Base-by-base conservation (phyloP, 1,284 basidiomycete species). In the Cutaneotrichosporon curvatum region DNA sequence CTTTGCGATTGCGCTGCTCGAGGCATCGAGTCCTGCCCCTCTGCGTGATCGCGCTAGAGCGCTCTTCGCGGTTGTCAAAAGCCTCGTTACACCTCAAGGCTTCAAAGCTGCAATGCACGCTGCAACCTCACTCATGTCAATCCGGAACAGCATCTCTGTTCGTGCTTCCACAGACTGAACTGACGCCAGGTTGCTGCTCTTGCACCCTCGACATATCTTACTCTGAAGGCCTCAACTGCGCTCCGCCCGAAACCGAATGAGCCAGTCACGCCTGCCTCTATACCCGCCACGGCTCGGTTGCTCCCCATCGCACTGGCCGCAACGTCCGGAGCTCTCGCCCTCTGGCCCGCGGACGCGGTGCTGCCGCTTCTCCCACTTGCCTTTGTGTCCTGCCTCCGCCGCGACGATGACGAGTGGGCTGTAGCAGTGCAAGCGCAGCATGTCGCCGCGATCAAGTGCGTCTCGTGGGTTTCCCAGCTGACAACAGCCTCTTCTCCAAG, bases 371-470 rank as follows among this genome's bases (percentile, higher is more conserved):
- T 54, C 7, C 52, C 52, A 2, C 40, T 54, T 4, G 44, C 48
- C 12, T 41, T 54, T n/a, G 40, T 37, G 16, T 40, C 32, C 7
- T 40, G 46, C 4, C 52, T 54, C 16, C 48, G 52, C 30, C 48
- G 46, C 40, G 52, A 54, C 46, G 52, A 54, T 48, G 52, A 54
- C 43, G 52, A 54, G 46, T 54, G 52, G 52, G 52, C 52, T 2
- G 46, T 54, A 14, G 48, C 52, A 5, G 48, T 54, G 34, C 52
- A 54, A 38, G 32, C 37, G 30, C 48, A 50, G 18, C 52, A 50
- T 15, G 43, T 54, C 21, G 46, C 52, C 1, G 43, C 46, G 22
- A 46, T 51, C 18, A 38, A 42, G 37, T 40, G 23, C 4, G 16
- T 30, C 4, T 34, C n/a, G 32, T 34, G 6, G 7, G 14, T 10